These are phyloP conservation scores for Calocybe gangraenosa DNA, from an alignment of 768 basidiomycete species.

Conservation along the genomic window DNA sequence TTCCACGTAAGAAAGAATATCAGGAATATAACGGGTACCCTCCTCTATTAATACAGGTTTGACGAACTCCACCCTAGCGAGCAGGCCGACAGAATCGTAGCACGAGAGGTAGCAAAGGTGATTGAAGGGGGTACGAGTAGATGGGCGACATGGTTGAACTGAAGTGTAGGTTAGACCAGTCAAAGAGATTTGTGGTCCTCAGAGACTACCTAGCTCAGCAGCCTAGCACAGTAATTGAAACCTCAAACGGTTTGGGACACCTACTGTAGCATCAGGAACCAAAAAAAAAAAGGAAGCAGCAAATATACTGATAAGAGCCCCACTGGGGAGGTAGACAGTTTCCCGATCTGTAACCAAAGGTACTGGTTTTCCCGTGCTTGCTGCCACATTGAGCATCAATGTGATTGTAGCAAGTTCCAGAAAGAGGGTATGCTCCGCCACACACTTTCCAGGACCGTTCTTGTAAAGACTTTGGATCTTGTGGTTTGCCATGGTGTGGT, in stretches of 20 bases:
- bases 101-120: conserved; percentile 34
- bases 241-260: background rate
- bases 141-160: conserved; percentile 42
- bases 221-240: conserved; percentile 1
- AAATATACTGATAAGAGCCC: background rate
- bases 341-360: background rate
- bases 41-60: conserved; percentile 18
- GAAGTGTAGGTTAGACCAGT: too few species aligned
- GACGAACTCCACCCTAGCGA: conserved; percentile 37
- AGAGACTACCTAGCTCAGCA: background rate
- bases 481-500: too few species aligned
- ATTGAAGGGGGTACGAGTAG: conserved; percentile 32
- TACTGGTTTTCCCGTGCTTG: background rate
- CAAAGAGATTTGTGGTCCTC: too few species aligned
- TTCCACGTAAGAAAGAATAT: background rate
- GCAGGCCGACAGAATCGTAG: conserved; percentile 37
- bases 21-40: too few species aligned
- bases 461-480: background rate
- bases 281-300: background rate
- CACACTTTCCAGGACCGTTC: background rate
- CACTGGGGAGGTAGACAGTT: conserved; percentile 1
- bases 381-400: background rate
- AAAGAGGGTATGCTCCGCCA: background rate
- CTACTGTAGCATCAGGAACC: background rate
- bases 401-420: conserved; percentile 3